phyloP scores from a whole-genome alignment of 2,329 filamentous ascomycete genomes.

The Colletotrichum chrysophilum region DNA sequence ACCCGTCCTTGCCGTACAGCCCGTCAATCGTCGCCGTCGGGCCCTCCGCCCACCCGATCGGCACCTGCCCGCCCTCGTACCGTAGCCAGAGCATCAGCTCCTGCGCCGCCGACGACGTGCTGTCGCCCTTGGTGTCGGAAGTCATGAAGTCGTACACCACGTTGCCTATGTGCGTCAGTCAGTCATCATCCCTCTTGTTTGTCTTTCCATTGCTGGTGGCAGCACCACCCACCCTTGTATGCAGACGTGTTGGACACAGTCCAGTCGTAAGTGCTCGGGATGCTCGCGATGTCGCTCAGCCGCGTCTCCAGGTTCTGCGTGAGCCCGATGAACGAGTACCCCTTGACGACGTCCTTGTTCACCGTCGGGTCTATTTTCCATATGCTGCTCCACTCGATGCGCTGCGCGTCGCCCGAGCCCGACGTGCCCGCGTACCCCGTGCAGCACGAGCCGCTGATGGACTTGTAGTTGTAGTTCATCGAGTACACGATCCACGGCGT shows the following conservation, averaged over 20 bases:
- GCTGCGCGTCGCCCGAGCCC: conserved; percentile 33
- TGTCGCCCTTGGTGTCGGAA: conserved; percentile 45
- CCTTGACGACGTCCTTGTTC: conserved; percentile 42
- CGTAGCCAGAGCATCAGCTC: conserved; percentile 51
- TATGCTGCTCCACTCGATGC: conserved; percentile 40
- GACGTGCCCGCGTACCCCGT: conserved; percentile 39
- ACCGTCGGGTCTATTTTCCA: conserved; percentile 41
- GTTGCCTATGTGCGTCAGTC: conserved; percentile 32
- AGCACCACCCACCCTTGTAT: conserved; percentile 34
- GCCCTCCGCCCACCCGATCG: conserved; percentile 43
- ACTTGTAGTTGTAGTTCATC: conserved; percentile 47
- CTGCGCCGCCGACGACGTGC: conserved; percentile 40
- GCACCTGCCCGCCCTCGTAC: conserved; percentile 47
- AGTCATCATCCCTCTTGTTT: not conserved
- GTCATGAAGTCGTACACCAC: conserved; percentile 50
- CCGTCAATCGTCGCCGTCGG: conserved; percentile 37
- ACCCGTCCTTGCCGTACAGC: conserved; percentile 39
- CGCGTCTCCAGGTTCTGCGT: conserved; percentile 45
- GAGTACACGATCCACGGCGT: conserved; percentile 50
- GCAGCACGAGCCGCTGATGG: conserved; percentile 43
- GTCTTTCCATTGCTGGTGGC: not conserved
- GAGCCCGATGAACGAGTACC: conserved; percentile 48
- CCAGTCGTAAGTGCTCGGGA: conserved; percentile 45
- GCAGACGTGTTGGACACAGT: conserved; percentile 41
- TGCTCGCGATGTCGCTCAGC: conserved; percentile 40